phyloP scores from a whole-genome alignment of 768 basidiomycete genomes.

The Leccinum pellstonianum region DNA sequence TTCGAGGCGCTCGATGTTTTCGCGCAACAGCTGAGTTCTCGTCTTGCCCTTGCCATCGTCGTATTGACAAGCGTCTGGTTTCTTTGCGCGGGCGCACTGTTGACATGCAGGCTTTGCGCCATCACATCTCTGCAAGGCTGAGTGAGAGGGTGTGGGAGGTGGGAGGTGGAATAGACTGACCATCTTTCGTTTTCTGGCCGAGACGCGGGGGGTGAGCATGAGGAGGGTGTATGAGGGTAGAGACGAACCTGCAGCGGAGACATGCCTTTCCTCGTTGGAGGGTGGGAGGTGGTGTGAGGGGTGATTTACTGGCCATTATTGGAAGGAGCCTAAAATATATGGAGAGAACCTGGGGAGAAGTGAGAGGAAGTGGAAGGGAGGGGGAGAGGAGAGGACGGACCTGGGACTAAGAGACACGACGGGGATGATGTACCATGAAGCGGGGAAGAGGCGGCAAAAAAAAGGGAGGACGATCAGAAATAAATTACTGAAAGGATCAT shows the following conservation, averaged over 20 bases:
- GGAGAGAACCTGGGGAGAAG: slow-evolving; percentile 18
- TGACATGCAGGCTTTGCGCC: slow-evolving; percentile 75
- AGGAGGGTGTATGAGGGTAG: neutral
- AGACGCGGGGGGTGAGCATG: slow-evolving; percentile 13
- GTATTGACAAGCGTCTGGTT: slow-evolving; percentile 71
- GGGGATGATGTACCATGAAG: slow-evolving; percentile 30
- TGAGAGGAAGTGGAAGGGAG: neutral
- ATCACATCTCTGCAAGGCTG: slow-evolving; percentile 61
- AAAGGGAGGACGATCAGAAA: slow-evolving; percentile 20
- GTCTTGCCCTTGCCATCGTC: slow-evolving; percentile 86
- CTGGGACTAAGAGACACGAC: slow-evolving; percentile 13
- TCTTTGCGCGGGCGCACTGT: slow-evolving; percentile 77
- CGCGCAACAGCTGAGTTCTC: slow-evolving; percentile 73
- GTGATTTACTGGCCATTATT: slow-evolving; percentile 36
- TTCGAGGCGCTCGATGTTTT: slow-evolving; percentile 73
- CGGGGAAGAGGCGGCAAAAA: neutral
- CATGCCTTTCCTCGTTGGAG: slow-evolving; percentile 71
- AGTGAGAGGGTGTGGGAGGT: slow-evolving; percentile 9
- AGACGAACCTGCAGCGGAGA: slow-evolving; percentile 64
- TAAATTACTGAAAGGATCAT: slow-evolving; percentile 31
- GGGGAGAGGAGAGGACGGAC: slow-evolving; percentile 7
- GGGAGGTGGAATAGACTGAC: slow-evolving; percentile 31
- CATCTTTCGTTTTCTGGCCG: slow-evolving; percentile 67
- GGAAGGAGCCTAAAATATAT: slow-evolving; percentile 37
- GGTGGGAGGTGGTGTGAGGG: slow-evolving; percentile 35